These are phyloP conservation scores for Monoraphidium neglectum DNA, from an alignment of 139 green algal species.

Conservation along the genomic window DNA sequence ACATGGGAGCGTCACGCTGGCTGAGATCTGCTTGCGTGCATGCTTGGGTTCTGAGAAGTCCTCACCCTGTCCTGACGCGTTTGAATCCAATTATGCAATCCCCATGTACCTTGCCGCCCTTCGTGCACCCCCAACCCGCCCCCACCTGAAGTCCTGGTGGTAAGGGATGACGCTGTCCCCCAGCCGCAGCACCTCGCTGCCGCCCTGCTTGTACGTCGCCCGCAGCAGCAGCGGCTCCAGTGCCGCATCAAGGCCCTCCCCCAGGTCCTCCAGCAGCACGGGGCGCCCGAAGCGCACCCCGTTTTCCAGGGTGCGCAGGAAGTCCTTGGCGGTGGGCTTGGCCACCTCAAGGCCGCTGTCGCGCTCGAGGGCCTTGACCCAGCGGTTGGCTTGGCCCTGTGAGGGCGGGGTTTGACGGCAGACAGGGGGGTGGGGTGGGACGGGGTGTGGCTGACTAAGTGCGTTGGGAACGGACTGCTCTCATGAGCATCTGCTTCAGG, in stretches of 20 bases:
- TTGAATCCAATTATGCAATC: too few relatives aligned
- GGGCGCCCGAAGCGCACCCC: conserved; percentile 54
- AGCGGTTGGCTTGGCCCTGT: conserved; percentile 81
- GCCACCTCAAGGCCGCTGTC: conserved; percentile 77
- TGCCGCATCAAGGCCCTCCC: conserved; percentile 70
- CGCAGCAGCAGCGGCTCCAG: conserved; percentile 82
- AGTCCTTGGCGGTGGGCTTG: conserved; percentile 80
- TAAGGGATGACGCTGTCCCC: conserved; percentile 87
- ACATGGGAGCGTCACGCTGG: too few relatives aligned
- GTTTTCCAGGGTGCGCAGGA: conserved; percentile 79
- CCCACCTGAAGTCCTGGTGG: conserved; percentile 76
- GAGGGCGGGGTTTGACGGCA: too few relatives aligned
- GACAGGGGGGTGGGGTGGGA: not conserved
- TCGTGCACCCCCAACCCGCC: too few relatives aligned
- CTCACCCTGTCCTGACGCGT: too few relatives aligned
- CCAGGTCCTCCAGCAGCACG: conserved; percentile 54
- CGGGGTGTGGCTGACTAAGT: not conserved
- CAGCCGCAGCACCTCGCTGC: conserved; percentile 82
- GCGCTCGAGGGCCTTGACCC: conserved; percentile 82
- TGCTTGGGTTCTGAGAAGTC: too few relatives aligned
- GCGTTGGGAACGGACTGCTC: too few relatives aligned
- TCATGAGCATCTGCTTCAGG: too few relatives aligned
- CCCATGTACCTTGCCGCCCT: too few relatives aligned
- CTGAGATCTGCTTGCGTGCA: too few relatives aligned
- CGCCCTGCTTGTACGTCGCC: conserved; percentile 82